These are phyloP conservation scores for Eucalyptus virginea DNA, from an alignment of 345 rosid species.

Conservation along the genomic window DNA sequence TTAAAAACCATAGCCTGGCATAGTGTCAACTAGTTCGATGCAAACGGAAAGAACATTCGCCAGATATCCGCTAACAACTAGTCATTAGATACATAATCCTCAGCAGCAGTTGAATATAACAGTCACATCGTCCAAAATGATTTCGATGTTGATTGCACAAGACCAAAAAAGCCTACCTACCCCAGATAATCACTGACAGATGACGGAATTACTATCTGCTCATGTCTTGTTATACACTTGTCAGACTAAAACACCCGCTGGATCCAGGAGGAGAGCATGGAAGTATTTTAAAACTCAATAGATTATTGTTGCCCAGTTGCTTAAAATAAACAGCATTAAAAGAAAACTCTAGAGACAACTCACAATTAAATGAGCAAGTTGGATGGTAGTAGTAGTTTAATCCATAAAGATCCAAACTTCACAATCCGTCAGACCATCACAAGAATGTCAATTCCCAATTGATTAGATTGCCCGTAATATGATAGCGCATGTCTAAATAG, in stretches of 20 bases:
- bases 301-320: background rate
- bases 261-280: background rate
- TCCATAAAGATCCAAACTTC: background rate
- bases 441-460: background rate
- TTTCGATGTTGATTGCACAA: background rate
- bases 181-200: background rate
- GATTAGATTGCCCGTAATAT: background rate
- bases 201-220: background rate
- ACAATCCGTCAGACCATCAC: background rate
- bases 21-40: background rate
- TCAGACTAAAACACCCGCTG: background rate
- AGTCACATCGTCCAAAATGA: background rate
- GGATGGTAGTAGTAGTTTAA: background rate
- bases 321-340: background rate
- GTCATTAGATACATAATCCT: background rate
- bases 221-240: background rate
- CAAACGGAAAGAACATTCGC: background rate
- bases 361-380: background rate
- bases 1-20: background rate
- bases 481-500: background rate
- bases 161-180: background rate
- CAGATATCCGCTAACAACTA: background rate
- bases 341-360: background rate
- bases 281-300: background rate
- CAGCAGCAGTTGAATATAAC: background rate